A percentile compares a stretch with the other conserved stretches of the same genome.
Conservation (phyloP, 768 basidiomycete species). For the Mycena epipterygia region DNA sequence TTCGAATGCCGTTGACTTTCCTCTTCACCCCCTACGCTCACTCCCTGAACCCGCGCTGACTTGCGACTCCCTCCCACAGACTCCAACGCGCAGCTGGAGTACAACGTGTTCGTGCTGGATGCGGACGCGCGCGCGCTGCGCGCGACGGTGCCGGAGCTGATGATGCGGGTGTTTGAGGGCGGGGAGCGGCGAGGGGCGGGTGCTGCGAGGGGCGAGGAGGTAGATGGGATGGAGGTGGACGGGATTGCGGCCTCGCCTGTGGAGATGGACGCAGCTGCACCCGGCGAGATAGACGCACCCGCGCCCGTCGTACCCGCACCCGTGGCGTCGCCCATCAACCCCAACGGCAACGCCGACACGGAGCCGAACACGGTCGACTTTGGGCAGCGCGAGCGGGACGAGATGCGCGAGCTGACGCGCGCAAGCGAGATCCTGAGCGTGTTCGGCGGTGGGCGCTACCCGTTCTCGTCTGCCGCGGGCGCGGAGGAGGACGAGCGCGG, state of each 20-base stretch:
- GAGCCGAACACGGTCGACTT: conserved; percentile 81
- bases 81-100: conserved; percentile 57
- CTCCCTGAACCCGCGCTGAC: no score
- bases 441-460: conserved; percentile 1
- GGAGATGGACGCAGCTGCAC: conserved; percentile 9
- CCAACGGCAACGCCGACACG: conserved; percentile 23
- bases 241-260: conserved; percentile 1
- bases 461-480: background rate
- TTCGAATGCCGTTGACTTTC: no score
- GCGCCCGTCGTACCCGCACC: conserved; percentile 7
- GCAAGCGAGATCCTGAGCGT: conserved; percentile 81
- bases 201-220: background rate
- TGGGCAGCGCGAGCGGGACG: conserved; percentile 86
- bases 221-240: conserved; percentile 23
- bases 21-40: no score
- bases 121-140: conserved; percentile 63
- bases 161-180: conserved; percentile 62
- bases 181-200: conserved; percentile 36
- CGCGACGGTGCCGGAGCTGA: conserved; percentile 62
- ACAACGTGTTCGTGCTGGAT: conserved; percentile 85
- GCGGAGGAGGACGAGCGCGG: conserved; percentile 24
- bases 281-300: conserved; percentile 20
- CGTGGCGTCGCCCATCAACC: conserved; percentile 19
- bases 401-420: conserved; percentile 90
- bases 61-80: background rate